A percentile compares a stretch with the other conserved stretches of the same genome.
phyloP scores from a whole-genome alignment of 1,284 basidiomycete genomes.

The Bondarzewia mesenterica region DNA sequence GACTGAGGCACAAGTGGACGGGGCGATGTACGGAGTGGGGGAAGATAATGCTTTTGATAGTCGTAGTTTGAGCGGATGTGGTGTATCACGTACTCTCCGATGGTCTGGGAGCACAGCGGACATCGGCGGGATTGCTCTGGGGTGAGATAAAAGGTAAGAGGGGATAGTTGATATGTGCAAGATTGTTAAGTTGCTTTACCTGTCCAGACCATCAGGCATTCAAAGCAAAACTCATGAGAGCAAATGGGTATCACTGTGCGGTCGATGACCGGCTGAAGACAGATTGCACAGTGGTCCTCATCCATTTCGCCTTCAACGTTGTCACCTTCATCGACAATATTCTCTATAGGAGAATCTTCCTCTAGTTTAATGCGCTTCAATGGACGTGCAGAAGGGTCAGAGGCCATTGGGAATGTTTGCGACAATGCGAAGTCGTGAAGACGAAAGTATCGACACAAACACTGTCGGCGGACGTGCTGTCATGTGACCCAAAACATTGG shows the following conservation, averaged over 20 bases:
- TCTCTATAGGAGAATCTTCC: neutral
- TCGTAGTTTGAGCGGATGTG: slow-evolving; percentile 68
- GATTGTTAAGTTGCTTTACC: slow-evolving; percentile 35
- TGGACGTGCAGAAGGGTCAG: neutral
- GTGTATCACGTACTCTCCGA: slow-evolving; percentile 77
- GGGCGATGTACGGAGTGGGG: slow-evolving; percentile 52
- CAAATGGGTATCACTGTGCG: slow-evolving; percentile 73
- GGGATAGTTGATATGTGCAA: neutral
- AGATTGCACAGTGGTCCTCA: slow-evolving; percentile 57
- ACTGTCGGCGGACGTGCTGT: too few species aligned
- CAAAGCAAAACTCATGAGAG: slow-evolving; percentile 86
- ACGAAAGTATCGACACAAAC: too few species aligned
- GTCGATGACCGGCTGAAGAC: slow-evolving; percentile 70
- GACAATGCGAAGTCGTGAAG: neutral
- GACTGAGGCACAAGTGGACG: slow-evolving; percentile 25
- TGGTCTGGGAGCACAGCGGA: slow-evolving; percentile 71
- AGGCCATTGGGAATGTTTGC: neutral
- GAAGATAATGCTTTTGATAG: slow-evolving; percentile 73
- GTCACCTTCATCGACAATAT: neutral
- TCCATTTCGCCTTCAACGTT: slow-evolving; percentile 16
- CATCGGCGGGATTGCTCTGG: slow-evolving; percentile 70
- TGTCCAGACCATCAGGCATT: slow-evolving; percentile 79
- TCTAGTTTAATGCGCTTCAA: slow-evolving; percentile 8
- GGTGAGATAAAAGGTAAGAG: too few species aligned
- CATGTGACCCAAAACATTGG: too few species aligned